These are phyloP conservation scores for Tausonia pullulans DNA, from an alignment of 1,284 basidiomycete species.

Conservation along the genomic window DNA sequence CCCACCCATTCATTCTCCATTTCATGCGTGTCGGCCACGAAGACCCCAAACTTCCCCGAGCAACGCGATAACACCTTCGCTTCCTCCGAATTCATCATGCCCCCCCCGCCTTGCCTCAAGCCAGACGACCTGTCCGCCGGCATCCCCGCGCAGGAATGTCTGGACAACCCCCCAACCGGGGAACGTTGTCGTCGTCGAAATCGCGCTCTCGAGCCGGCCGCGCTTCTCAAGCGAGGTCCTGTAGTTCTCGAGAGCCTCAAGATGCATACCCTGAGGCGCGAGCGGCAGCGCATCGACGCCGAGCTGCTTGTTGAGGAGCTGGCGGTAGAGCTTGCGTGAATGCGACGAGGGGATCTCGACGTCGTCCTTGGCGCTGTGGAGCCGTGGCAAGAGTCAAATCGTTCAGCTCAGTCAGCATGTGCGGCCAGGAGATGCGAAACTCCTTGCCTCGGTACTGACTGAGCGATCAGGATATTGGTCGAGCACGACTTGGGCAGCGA, in stretches of 20 bases:
- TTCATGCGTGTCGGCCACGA: too few species aligned
- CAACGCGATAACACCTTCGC: conserved; percentile 6
- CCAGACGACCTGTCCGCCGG: conserved; percentile 10
- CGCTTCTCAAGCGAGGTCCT: background rate
- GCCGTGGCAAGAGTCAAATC: too few species aligned
- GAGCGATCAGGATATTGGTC: conserved; percentile 6
- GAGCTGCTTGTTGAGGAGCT: background rate
- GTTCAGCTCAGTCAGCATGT: too few species aligned
- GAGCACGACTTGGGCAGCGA: background rate
- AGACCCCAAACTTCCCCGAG: conserved; percentile 1
- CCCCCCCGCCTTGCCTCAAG: conserved; percentile 10
- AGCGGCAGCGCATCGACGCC: background rate
- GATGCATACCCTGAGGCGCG: background rate
- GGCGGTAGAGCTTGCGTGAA: background rate
- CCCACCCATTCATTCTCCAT: too few species aligned
- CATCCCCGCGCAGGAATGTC: background rate
- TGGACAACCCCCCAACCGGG: conserved; percentile 10
- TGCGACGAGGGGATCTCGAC: conserved; percentile 11
- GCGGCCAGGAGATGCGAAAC: too few species aligned
- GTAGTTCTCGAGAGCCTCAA: conserved; percentile 2
- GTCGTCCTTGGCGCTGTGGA: conserved; percentile 5
- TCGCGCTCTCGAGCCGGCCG: background rate
- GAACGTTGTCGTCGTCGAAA: background rate
- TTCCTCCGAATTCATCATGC: conserved; percentile 9
- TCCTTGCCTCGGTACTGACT: background rate